A percentile compares a stretch with the other conserved stretches of the same genome.
These are phyloP conservation scores for Neonothopanus nambi DNA, from an alignment of 1,284 basidiomycete genomes.

Conservation along the genomic window DNA sequence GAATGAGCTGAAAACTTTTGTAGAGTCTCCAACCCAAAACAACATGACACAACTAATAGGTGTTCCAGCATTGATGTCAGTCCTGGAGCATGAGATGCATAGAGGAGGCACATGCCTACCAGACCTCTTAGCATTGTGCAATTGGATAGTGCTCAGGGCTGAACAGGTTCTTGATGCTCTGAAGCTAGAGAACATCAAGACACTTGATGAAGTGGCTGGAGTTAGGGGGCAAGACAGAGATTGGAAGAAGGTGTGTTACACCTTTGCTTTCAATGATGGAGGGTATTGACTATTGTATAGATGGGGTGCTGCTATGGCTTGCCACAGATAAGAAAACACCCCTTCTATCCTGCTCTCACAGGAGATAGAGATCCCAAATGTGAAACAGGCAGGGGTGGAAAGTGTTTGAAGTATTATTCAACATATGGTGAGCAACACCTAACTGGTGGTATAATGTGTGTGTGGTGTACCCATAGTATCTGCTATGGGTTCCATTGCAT, in stretches of 20 bases:
- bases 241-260: neutral
- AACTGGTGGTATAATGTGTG: constrained; percentile 34
- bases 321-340: constrained; percentile 24
- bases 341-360: constrained; percentile 2
- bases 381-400: constrained; percentile 17
- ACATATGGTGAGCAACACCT: constrained; percentile 30
- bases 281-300: constrained; percentile 12
- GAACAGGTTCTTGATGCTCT: neutral
- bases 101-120: neutral
- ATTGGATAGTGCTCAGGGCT: neutral
- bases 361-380: neutral
- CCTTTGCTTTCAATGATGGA: neutral
- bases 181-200: neutral
- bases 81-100: neutral
- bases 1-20: neutral
- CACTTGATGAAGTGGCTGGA: neutral
- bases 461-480: constrained; percentile 37
- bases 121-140: neutral
- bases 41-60: neutral
- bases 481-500: constrained; percentile 43
- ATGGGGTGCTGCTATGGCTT: constrained; percentile 28
- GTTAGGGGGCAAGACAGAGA: neutral
- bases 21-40: neutral
- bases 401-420: constrained; percentile 36
- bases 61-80: neutral